Conservation (phyloP, 441 rosid genomes). For the Croton laevigatus region DNA sequence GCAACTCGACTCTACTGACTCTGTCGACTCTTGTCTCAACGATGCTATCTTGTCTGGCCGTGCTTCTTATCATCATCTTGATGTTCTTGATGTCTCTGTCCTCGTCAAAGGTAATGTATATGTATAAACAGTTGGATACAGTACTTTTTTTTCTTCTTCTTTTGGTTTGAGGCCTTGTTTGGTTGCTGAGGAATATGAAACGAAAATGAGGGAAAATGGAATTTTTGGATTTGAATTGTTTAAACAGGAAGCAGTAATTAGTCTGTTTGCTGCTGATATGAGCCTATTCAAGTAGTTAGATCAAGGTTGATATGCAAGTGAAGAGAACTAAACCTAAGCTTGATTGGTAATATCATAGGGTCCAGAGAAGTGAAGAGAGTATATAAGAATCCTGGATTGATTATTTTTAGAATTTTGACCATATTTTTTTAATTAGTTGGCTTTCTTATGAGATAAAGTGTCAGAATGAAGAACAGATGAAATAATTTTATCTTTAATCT, state of each 20-base stretch:
- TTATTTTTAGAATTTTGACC: not conserved
- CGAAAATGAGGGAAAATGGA: not conserved
- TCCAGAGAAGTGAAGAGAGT: not conserved
- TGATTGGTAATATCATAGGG: not conserved
- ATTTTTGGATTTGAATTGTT: not conserved
- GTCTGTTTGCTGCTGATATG: not conserved
- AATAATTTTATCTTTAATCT: not conserved
- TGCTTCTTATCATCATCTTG: constrained; percentile 60
- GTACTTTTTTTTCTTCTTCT: not conserved
- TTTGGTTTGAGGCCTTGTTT: not conserved
- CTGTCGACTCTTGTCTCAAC: constrained; percentile 49
- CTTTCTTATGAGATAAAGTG: no score
- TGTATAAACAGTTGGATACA: not conserved
- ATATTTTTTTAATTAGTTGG: not conserved
- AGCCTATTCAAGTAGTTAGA: not conserved
- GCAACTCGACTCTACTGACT: constrained; percentile 42
- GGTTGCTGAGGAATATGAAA: constrained; percentile 4
- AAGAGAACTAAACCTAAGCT: not conserved
- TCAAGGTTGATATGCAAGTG: constrained; percentile 5
- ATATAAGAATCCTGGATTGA: not conserved
- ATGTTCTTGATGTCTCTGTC: constrained; percentile 56
- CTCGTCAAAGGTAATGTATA: constrained; percentile 43
- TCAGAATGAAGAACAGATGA: not conserved
- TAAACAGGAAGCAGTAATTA: not conserved
- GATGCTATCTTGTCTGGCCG: constrained; percentile 60